Percentiles rank a stretch among this genome's conserved stretches.
Conservation (phyloP, 208 protist genomes). For the Crithidia sp. region DNA sequence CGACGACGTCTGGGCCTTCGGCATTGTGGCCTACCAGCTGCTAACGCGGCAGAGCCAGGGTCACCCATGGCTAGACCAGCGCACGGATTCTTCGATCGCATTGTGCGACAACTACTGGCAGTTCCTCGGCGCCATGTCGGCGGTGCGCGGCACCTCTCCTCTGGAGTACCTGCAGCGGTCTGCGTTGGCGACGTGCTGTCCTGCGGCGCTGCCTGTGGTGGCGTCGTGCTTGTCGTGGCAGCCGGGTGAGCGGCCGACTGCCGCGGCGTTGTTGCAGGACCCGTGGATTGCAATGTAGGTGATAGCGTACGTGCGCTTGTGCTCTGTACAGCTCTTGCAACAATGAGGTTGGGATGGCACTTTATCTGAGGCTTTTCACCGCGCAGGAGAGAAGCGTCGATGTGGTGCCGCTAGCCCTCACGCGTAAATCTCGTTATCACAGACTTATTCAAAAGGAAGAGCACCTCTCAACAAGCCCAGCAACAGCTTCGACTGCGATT, state of each 20-base stretch:
- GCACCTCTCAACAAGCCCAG: no score
- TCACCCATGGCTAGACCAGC: slow-evolving; percentile 28
- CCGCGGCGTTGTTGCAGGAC: slow-evolving; percentile 36
- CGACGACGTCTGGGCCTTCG: slow-evolving; percentile 69
- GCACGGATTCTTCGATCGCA: background rate
- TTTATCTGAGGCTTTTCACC: no score
- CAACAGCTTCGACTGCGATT: no score
- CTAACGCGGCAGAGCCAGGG: slow-evolving; percentile 27
- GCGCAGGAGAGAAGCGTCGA: no score
- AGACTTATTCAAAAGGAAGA: no score
- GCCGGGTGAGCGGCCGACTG: slow-evolving; percentile 28
- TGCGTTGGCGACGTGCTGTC: slow-evolving; percentile 13
- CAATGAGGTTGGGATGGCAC: no score
- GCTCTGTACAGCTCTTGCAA: no score
- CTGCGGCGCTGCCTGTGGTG: slow-evolving; percentile 30
- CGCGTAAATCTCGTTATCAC: no score
- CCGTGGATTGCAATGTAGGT: slow-evolving; percentile 24
- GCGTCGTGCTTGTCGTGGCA: slow-evolving; percentile 46
- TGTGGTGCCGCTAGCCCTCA: no score
- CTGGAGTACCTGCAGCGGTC: slow-evolving; percentile 1
- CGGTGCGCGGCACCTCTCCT: background rate
- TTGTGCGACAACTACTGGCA: slow-evolving; percentile 17
- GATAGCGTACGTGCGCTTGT: background rate
- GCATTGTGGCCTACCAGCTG: slow-evolving; percentile 50
- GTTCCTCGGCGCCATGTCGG: slow-evolving; percentile 12